Percentiles rank a stretch among this genome's conserved stretches.
phyloP scores from a whole-genome alignment of 805 yeast genomes.

The Nakazawaea pomicola region DNA sequence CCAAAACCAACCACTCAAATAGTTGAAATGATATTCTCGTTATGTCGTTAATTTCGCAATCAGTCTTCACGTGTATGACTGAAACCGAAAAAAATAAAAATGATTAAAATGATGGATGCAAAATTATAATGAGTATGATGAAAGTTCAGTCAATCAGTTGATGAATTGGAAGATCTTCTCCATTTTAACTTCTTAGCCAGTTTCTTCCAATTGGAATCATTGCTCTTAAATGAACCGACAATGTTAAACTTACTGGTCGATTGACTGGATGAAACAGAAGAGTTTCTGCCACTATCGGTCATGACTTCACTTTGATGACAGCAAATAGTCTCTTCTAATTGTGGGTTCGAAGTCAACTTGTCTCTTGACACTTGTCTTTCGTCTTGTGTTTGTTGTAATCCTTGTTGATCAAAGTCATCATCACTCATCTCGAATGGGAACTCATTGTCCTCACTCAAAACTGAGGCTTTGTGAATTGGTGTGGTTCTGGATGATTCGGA shows the following conservation, averaged over 20 bases:
- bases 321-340: neutral
- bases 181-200: conserved; percentile 23
- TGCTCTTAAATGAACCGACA: conserved; percentile 8
- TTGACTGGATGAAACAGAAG: conserved; percentile 18
- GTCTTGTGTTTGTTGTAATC: neutral
- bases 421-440: conserved; percentile 12
- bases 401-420: conserved; percentile 3
- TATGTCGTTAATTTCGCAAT: too few species aligned
- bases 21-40: too few species aligned
- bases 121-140: too few species aligned
- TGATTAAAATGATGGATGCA: too few species aligned
- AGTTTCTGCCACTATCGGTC: neutral
- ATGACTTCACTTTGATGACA: neutral
- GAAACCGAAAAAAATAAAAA: too few species aligned
- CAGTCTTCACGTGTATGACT: too few species aligned
- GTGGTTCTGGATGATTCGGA: conserved; percentile 3
- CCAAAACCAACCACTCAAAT: too few species aligned
- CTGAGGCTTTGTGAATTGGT: neutral
- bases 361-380: neutral
- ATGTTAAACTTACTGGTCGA: conserved; percentile 20
- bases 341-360: conserved; percentile 2
- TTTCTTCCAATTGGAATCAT: conserved; percentile 14
- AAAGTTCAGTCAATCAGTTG: too few species aligned
- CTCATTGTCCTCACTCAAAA: conserved; percentile 4
- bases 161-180: conserved; percentile 23